Evolutionary conservation across 257 asterid species (phyloP), one percentile per base, ranked within the genome.

Genomic region (Orobanche coerulescens): DNA sequence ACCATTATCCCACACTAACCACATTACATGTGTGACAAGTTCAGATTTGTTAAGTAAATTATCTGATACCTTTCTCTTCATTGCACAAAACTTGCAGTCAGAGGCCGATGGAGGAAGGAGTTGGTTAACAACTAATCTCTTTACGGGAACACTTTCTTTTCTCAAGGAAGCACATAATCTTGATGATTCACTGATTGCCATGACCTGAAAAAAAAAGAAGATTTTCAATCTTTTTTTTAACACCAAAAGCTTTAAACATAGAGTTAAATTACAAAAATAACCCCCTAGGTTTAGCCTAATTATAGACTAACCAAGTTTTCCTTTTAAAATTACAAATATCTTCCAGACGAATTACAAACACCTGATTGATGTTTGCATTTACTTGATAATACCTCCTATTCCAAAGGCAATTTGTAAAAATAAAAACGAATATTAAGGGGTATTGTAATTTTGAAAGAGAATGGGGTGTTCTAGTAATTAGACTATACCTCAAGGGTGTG

Each of bases 131-230:
- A 92, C 83, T 20, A 92, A 87, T 69, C 95, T 81, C 84, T 86
- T 88, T 14, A 92, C 97, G 40, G 98, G 98, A 72, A 88, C 97
- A 61, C 73, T 60, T 78, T 92, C 98, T 76, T 83, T 89, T 76
- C 75, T 84, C 68, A 93, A 73, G 40, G 97, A 93, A 62, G 94
- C 85, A 75, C 90, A 79, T 67, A 93, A 81, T 83, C 96, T 84
- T 61, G 98, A 88, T 4, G 98, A 92, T 79, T 88, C 98, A 62
- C 81, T 92, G 26, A 92, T 86, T 53, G 98, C 96, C 98, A 92
- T 92, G 71, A 92, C 98, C 98, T 92, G 71, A 56, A 67, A 40
- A 25, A 56, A 67, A 40, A 25, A 3, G 16, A 23, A 44, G 39
- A n/a, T 1, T 54, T 23, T 15, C 2, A 43, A 54, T 57, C 12